Base-by-base conservation (phyloP, 768 basidiomycete species). In the Suillus spraguei region DNA sequence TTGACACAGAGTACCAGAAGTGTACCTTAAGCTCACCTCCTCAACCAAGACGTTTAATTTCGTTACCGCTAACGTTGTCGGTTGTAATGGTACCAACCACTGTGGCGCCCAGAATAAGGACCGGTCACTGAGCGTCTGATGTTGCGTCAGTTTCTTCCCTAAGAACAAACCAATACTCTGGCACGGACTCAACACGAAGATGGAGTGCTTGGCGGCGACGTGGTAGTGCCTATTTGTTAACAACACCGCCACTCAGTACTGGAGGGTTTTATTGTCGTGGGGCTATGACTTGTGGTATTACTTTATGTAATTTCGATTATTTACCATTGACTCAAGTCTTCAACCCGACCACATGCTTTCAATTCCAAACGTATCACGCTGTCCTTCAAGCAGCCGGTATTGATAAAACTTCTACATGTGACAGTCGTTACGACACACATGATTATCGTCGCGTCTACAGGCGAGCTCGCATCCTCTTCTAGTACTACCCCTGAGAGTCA, bases 21-120 rank as follows among this genome's bases (percentile, higher is more conserved):
- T 22, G 50, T 52, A 20, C 50, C 50, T 32, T 32, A 52, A 52
- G 50, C 28, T 20, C 50, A 17, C 50, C 50, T 52, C 38, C 54
- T 38, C 54, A 14, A 38, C 36, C 22, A 17, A 56, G 9, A 24
- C 36, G 35, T 16, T 22, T 24, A 38, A 56, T 56, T 36, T 56
- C 36, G 56, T 58, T 41, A 58, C 39, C 39, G 39, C 22, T 58
- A 58, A 58, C 56, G 56, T 58, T 41, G 39, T 28, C 24, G 39
- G 56, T 28, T 58, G 24, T 11, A 24, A 39, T 24, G 38, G 16
- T 28, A 56, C 17, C 22, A 56, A 20, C 3, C 38, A 16, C 7
- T 28, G 38, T 56, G 39, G 39, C 39, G 56, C 28, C 56, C 24
- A 56, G 22, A 56, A 56, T 56, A 20, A 24, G 24, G 17, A 58